phyloP scores from a whole-genome alignment of 148 eudicot species.

The Silene conica region DNA sequence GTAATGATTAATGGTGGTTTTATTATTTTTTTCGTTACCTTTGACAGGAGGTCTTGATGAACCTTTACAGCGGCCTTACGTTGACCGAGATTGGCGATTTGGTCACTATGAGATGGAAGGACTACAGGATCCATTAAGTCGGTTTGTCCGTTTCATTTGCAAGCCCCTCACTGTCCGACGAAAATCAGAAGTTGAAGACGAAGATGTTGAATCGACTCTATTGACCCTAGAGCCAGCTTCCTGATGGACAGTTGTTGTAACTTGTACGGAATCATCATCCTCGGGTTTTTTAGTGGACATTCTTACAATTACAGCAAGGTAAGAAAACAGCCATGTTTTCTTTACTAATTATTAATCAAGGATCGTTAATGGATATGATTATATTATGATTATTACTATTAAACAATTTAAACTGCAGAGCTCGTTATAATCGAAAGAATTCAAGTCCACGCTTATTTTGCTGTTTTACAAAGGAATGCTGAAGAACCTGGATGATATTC shows the following conservation, averaged over 20 bases:
- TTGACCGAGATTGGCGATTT: constrained; percentile 86
- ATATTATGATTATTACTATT: background rate
- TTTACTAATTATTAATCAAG: background rate
- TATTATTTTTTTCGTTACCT: background rate
- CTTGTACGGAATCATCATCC: background rate
- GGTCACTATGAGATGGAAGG: constrained; percentile 98
- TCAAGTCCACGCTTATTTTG: background rate
- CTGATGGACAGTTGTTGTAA: constrained; percentile 15
- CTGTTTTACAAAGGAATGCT: constrained; percentile 8
- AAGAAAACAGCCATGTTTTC: background rate
- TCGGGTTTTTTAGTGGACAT: background rate
- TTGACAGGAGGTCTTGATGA: constrained; percentile 88
- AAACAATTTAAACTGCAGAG: constrained; percentile 12
- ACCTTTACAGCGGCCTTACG: constrained; percentile 67
- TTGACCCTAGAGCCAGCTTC: constrained; percentile 27
- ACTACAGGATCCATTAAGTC: constrained; percentile 80
- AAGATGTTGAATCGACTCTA: constrained; percentile 27
- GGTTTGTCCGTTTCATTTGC: constrained; percentile 50
- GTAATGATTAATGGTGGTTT: constrained; percentile 1
- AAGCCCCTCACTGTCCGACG: constrained; percentile 35
- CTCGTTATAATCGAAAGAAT: constrained; percentile 1
- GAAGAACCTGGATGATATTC: constrained; percentile 4
- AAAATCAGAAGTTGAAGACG: constrained; percentile 40
- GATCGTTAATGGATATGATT: background rate
- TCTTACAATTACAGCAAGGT: constrained; percentile 19